Evolutionary conservation across 2,329 filamentous ascomycete genomes (phyloP).

Genomic region (Colletotrichum sp.): DNA sequence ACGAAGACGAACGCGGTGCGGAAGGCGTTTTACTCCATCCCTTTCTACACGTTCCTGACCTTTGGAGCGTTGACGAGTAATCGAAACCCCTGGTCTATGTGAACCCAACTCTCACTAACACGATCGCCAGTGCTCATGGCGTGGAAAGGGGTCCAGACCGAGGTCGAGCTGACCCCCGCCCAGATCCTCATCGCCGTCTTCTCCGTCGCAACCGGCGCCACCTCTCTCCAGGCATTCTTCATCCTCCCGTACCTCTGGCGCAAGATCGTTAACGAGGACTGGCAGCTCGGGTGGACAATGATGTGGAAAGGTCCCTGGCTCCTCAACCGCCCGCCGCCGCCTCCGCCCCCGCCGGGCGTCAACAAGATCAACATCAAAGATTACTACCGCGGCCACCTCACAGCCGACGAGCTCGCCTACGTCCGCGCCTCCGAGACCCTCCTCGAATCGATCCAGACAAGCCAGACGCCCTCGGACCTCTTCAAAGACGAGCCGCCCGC

Average conservation of each 20-base stretch:
- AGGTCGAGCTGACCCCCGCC: constrained; percentile 24
- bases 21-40: constrained; percentile 36
- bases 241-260: constrained; percentile 58
- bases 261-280: constrained; percentile 55
- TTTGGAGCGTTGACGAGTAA: constrained; percentile 38
- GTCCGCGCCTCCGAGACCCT: constrained; percentile 38
- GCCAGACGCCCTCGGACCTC: constrained; percentile 23
- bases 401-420: constrained; percentile 46
- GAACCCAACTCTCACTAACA: neutral
- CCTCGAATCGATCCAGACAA: constrained; percentile 35
- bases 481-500: constrained; percentile 30
- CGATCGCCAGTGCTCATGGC: constrained; percentile 54
- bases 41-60: constrained; percentile 42
- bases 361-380: constrained; percentile 49
- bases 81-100: neutral
- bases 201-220: constrained; percentile 45
- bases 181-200: constrained; percentile 43
- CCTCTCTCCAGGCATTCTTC: constrained; percentile 48
- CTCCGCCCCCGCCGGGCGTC: constrained; percentile 40
- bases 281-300: constrained; percentile 54
- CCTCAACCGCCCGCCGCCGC: constrained; percentile 40
- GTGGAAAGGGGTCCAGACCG: constrained; percentile 39
- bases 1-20: constrained; percentile 31
- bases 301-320: constrained; percentile 52
- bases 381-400: constrained; percentile 55